Evolutionary conservation across 1,284 basidiomycete species (phyloP).

Genomic region (Mycocalia duriaeana): DNA sequence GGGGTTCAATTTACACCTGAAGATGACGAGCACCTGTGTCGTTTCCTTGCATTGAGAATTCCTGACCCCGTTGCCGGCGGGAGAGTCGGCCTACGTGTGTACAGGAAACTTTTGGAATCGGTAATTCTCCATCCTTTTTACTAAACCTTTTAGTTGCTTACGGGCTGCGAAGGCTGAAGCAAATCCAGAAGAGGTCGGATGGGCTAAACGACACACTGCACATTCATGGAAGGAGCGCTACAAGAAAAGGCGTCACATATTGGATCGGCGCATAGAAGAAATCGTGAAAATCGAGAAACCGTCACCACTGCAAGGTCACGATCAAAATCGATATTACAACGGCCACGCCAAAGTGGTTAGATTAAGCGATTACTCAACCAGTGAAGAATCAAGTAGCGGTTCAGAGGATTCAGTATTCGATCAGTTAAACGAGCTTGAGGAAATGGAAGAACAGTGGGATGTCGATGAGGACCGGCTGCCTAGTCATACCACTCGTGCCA

Average conservation of each 20-base stretch:
- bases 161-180: slow-evolving; percentile 10
- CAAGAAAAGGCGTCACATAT: slow-evolving; percentile 51
- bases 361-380: background rate
- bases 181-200: slow-evolving; percentile 38
- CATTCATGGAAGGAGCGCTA: slow-evolving; percentile 73
- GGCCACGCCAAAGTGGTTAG: background rate
- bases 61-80: slow-evolving; percentile 33
- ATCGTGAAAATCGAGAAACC: slow-evolving; percentile 31
- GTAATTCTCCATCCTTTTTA: slow-evolving; percentile 17
- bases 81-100: slow-evolving; percentile 31
- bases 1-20: slow-evolving; percentile 28
- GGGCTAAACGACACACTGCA: slow-evolving; percentile 63
- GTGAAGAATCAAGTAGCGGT: background rate
- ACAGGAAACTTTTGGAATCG: slow-evolving; percentile 22
- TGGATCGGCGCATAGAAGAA: slow-evolving; percentile 48
- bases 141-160: slow-evolving; percentile 2
- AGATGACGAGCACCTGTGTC: slow-evolving; percentile 33
- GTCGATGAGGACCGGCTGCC: too few species aligned
- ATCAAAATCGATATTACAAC: too few species aligned
- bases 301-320: too few species aligned
- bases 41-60: slow-evolving; percentile 29
- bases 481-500: too few species aligned
- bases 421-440: too few species aligned
- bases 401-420: too few species aligned
- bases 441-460: too few species aligned